Percentiles rank a stretch among this genome's conserved stretches.
These are phyloP conservation scores for Leishmania lainsoni DNA, from an alignment of 208 protist species.

Conservation along the genomic window DNA sequence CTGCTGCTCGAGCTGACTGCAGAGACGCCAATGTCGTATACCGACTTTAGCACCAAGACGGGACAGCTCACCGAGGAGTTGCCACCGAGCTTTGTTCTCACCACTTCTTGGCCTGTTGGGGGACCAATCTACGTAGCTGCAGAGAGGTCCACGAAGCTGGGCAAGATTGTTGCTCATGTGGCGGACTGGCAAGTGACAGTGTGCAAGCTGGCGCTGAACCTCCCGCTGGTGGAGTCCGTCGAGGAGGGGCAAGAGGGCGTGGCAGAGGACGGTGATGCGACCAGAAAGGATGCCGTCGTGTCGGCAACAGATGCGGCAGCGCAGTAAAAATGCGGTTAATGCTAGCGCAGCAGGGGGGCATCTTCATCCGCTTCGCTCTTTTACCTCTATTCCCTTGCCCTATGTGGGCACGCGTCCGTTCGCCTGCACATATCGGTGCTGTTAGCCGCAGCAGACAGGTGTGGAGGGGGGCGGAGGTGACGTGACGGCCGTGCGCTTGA, in stretches of 20 bases:
- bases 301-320: not conserved
- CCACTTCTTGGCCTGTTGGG: slow-evolving; percentile 41
- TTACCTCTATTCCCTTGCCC: not conserved
- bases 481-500: not conserved
- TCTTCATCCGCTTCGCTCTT: not conserved
- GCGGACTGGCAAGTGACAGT: slow-evolving; percentile 68
- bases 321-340: not conserved
- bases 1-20: slow-evolving; percentile 48
- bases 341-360: not conserved
- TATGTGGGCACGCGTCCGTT: not conserved
- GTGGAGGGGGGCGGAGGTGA: not conserved
- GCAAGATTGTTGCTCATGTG: slow-evolving; percentile 68
- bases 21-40: slow-evolving; percentile 35
- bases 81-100: slow-evolving; percentile 56
- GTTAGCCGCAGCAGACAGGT: not conserved
- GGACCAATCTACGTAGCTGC: slow-evolving; percentile 54
- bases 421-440: not conserved
- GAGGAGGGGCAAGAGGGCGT: slow-evolving; percentile 9
- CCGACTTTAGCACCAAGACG: slow-evolving; percentile 42
- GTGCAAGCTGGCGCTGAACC: slow-evolving; percentile 52
- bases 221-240: slow-evolving; percentile 40
- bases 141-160: slow-evolving; percentile 50
- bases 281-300: not conserved
- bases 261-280: not conserved
- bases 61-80: slow-evolving; percentile 25